Evolutionary conservation across 768 basidiomycete genomes (phyloP), one percentile per base, ranked within the genome.

Genomic region (Rhodotorula babjevae): DNA sequence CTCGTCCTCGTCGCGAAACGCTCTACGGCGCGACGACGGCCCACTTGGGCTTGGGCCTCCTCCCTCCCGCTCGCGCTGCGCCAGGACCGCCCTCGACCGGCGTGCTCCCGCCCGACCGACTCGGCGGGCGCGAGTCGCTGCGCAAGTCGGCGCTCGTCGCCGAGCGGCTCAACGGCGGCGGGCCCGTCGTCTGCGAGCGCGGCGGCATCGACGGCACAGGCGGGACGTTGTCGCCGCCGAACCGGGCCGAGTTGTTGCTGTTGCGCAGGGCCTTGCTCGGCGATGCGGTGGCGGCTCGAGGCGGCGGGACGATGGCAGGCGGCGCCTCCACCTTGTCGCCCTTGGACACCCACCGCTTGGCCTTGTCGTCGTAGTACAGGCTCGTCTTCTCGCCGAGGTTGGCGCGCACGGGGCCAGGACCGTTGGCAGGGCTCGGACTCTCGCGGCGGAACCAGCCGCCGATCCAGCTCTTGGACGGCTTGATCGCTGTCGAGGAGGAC

Each of bases 271-370:
- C 63, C 16, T 68, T 61, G 23, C 68, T 69, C 3, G 74, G 74
- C n/a, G 74, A 75, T 18, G 74, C 74, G 3, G 74, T 75, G 25
- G 70, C 65, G 18, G 74, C 74, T 8, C 74, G 70, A 10, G 74
- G 74, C 23, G 74, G 74, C 25, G 74, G 74, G 0, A 61, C 55
- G 21, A 69, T 44, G 4, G 74, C 40, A 2, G 74, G 63, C 31
- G 67, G 53, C 1, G 74, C 23, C 29, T 72, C 68, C 23, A 92
- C 93, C 83, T 90, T 93, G 50, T 44, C 53, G 27, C 33, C 53
- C 82, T 90, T 94, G 80, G 96, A 93, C 40, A 99, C 88, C 96
- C 96, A 99, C 73, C 90, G 87, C 80, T 94, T 93, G 71, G 89
- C 85, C n/a, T 96, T 93, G 77, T 90, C 88, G 79, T 99, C 96